A percentile compares a stretch with the other conserved stretches of the same genome.
These are phyloP conservation scores for Filobasidium floriforme DNA, from an alignment of 768 basidiomycete genomes.

Conservation along the genomic window DNA sequence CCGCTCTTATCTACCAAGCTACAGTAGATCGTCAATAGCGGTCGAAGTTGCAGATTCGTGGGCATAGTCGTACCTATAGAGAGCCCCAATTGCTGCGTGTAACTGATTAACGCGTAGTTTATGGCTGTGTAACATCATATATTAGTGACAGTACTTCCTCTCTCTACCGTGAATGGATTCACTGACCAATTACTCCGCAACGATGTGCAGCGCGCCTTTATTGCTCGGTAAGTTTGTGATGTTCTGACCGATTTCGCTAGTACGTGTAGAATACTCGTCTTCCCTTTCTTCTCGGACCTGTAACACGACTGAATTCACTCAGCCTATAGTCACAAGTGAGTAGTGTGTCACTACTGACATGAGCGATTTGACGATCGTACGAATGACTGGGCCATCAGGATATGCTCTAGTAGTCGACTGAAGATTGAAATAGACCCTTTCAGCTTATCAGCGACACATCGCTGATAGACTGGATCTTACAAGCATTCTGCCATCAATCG, in stretches of 20 bases:
- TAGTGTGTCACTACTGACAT: background rate
- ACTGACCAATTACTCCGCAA: background rate
- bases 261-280: background rate
- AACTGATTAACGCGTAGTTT: background rate
- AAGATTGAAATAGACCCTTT: background rate
- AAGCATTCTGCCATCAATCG: background rate
- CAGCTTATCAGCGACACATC: background rate
- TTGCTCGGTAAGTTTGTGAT: background rate
- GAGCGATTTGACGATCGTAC: background rate
- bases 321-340: too few relatives aligned
- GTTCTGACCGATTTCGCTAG: background rate
- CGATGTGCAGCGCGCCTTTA: background rate
- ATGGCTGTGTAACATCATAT: background rate
- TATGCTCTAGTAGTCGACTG: background rate
- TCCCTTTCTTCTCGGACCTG: background rate
- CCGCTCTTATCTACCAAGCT: background rate
- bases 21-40: too few relatives aligned
- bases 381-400: background rate
- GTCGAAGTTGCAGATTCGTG: background rate
- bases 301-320: too few relatives aligned
- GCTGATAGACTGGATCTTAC: background rate
- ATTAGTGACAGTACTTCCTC: too few relatives aligned
- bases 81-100: background rate
- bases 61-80: background rate
- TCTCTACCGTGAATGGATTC: background rate